phyloP scores from a whole-genome alignment of 305 asterid species.

The Fraxinus angustifolia region DNA sequence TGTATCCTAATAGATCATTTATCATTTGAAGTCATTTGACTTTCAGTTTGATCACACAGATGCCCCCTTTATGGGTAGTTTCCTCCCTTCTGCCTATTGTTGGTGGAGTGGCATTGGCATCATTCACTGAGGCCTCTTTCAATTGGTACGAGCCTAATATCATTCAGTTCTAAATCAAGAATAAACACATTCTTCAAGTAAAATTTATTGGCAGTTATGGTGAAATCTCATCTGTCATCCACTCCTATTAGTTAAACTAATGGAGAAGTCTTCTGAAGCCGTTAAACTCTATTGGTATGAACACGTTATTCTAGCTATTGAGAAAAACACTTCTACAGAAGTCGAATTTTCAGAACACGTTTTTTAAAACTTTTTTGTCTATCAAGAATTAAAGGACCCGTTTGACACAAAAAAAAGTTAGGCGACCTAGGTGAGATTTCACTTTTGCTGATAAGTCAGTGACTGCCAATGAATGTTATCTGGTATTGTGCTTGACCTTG shows the following conservation, averaged over 20 bases:
- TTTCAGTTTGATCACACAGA: constrained; percentile 48
- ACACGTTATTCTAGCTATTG: too few species aligned
- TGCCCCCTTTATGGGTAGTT: constrained; percentile 71
- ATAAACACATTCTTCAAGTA: neutral
- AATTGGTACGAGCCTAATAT: constrained; percentile 52
- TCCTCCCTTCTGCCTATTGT: constrained; percentile 77
- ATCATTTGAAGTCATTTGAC: constrained; percentile 27
- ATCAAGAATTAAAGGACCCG: neutral
- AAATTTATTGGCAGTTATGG: neutral
- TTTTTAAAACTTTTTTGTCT: too few species aligned
- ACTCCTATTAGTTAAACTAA: neutral
- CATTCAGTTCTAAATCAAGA: neutral
- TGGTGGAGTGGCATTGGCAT: constrained; percentile 87
- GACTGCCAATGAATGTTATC: neutral
- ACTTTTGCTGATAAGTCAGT: neutral
- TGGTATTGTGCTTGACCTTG: neutral
- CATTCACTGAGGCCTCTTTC: constrained; percentile 82
- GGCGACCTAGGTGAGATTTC: neutral
- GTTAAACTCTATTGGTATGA: neutral
- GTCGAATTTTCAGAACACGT: neutral
- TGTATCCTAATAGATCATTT: constrained; percentile 7
- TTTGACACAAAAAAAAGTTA: neutral
- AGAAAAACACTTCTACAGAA: neutral
- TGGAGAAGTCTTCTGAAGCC: neutral
- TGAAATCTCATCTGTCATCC: neutral